These are phyloP conservation scores for Hortaea werneckii DNA, from an alignment of 2,329 filamentous ascomycete species.

Conservation along the genomic window DNA sequence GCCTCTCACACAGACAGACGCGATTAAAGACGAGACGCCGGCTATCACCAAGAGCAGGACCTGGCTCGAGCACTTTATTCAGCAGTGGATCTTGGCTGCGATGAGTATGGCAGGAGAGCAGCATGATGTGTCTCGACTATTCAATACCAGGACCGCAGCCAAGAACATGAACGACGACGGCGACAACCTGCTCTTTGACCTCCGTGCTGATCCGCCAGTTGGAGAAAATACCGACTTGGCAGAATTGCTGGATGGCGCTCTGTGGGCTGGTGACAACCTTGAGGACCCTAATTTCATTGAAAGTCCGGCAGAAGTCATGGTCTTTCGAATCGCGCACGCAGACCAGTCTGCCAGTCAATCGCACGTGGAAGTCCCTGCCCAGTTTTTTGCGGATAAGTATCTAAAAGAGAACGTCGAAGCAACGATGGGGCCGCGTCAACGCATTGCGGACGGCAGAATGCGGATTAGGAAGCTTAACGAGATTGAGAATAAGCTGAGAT, in stretches of 20 bases:
- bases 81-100: conserved; percentile 14
- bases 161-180: conserved; percentile 7
- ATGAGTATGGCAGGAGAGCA: conserved; percentile 4
- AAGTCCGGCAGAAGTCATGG: conserved; percentile 44
- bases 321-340: conserved; percentile 35
- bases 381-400: conserved; percentile 52
- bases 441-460: conserved; percentile 25
- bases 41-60: conserved; percentile 3
- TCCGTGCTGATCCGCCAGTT: conserved; percentile 7
- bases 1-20: conserved; percentile 28
- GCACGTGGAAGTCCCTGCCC: conserved; percentile 42
- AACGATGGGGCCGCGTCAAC: conserved; percentile 38
- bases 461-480: conserved; percentile 24
- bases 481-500: conserved; percentile 28
- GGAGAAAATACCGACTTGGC: conserved; percentile 10
- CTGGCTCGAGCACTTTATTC: conserved; percentile 14
- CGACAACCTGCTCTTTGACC: conserved; percentile 2
- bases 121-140: conserved; percentile 11
- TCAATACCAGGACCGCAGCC: conserved; percentile 16
- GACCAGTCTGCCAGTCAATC: conserved; percentile 24
- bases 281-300: conserved; percentile 29
- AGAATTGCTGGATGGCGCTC: conserved; percentile 20
- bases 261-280: conserved; percentile 21
- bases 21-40: conserved; percentile 10
- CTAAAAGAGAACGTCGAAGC: conserved; percentile 40